These are phyloP conservation scores for Letharia lupina DNA, from an alignment of 495 filamentous ascomycete species.

Conservation along the genomic window DNA sequence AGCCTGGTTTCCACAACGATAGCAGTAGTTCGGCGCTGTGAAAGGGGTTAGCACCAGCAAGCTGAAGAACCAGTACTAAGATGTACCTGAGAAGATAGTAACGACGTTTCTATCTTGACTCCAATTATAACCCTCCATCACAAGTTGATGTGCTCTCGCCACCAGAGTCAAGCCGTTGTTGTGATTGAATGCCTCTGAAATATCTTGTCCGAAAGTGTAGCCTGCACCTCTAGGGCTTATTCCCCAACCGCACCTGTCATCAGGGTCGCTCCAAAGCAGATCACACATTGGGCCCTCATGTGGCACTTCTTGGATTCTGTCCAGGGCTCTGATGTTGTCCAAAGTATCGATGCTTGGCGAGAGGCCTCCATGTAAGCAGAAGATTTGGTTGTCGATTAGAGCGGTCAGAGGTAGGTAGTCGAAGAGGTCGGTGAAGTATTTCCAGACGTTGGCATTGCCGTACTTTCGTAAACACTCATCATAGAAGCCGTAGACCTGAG, in stretches of 20 bases:
- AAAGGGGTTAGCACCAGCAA: slow-evolving; percentile 23
- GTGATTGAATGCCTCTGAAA: slow-evolving; percentile 98
- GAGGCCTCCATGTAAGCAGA: slow-evolving; percentile 95
- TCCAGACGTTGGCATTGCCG: slow-evolving; percentile 98
- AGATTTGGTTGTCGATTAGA: slow-evolving; percentile 99
- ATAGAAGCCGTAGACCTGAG: slow-evolving; percentile 96
- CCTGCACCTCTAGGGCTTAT: slow-evolving; percentile 95
- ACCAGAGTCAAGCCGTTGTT: slow-evolving; percentile 97
- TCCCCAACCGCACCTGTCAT: slow-evolving; percentile 97
- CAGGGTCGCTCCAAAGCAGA: slow-evolving; percentile 93
- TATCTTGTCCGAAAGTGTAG: slow-evolving; percentile 98
- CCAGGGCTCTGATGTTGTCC: slow-evolving; percentile 92
- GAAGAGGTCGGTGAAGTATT: slow-evolving; percentile 98
- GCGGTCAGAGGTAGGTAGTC: slow-evolving; percentile 97
- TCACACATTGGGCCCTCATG: slow-evolving; percentile 99
- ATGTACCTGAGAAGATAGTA: slow-evolving; percentile 90
- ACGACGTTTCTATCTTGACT: slow-evolving; percentile 94
- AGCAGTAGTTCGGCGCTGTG: slow-evolving; percentile 91
- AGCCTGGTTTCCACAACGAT: slow-evolving; percentile 96
- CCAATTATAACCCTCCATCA: slow-evolving; percentile 99
- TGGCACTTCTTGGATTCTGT: slow-evolving; percentile 95
- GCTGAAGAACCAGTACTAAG: slow-evolving; percentile 6
- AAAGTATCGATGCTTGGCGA: slow-evolving; percentile 96
- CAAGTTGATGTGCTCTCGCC: slow-evolving; percentile 87
- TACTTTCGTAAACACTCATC: slow-evolving; percentile 97